These are phyloP conservation scores for Backusella luteola DNA, from an alignment of 192 early-diverging fungal genomes.

Conservation along the genomic window DNA sequence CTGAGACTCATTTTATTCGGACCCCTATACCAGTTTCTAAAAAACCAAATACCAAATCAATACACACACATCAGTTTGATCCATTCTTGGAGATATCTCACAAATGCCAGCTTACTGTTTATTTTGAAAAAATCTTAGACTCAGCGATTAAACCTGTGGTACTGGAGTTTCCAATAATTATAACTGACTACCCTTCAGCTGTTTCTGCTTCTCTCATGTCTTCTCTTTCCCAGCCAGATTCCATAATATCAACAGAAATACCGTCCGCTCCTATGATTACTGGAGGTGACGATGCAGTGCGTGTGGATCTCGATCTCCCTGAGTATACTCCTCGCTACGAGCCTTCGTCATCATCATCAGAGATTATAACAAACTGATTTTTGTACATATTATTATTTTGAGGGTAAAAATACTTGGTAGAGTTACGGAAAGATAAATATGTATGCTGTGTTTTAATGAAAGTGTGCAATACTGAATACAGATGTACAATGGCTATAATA, in stretches of 20 bases:
- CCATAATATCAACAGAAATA: neutral
- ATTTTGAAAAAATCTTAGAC: conserved; percentile 18
- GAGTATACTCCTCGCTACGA: conserved; percentile 36
- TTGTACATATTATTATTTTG: neutral
- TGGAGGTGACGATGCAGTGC: conserved; percentile 31
- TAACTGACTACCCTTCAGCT: conserved; percentile 29
- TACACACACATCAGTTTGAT: conserved; percentile 26
- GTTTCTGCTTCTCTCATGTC: neutral
- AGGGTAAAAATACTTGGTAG: neutral
- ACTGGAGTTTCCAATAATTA: conserved; percentile 32
- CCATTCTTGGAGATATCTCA: conserved; percentile 36
- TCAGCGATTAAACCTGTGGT: conserved; percentile 9
- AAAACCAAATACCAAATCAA: neutral
- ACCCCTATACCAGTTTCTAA: conserved; percentile 25
- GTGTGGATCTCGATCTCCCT: conserved; percentile 37
- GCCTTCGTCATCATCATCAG: neutral
- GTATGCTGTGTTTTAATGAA: neutral
- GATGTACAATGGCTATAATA: neutral
- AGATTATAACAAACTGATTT: neutral
- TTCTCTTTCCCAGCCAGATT: neutral
- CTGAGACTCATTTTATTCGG: conserved; percentile 37
- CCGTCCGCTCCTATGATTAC: neutral
- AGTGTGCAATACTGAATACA: neutral
- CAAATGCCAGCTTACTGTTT: conserved; percentile 18
- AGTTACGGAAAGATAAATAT: neutral